A percentile compares a stretch with the other conserved stretches of the same genome.
phyloP scores from a whole-genome alignment of 192 early-diverging fungal genomes.

The Backusella westeae region DNA sequence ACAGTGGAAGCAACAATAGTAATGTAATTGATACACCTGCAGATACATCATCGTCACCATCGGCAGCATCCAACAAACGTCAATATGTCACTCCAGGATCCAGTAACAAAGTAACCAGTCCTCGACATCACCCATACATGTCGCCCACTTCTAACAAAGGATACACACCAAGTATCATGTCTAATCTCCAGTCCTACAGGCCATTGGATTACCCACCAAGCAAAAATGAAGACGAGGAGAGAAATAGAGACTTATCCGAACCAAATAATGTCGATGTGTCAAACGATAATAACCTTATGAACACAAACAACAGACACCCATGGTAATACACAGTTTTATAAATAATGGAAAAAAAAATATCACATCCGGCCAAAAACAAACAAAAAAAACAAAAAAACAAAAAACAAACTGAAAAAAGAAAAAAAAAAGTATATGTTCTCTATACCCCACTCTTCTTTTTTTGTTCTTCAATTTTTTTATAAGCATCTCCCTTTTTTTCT shows the following conservation, averaged over 20 bases:
- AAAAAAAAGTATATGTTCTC: conserved; percentile 3
- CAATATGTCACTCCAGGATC: not conserved
- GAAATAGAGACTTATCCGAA: not conserved
- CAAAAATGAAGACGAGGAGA: not conserved
- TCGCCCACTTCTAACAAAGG: conserved; percentile 2
- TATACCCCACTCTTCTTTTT: conserved; percentile 2
- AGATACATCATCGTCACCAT: not conserved
- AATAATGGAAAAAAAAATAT: not conserved
- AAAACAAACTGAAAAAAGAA: not conserved
- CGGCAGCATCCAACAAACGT: not conserved
- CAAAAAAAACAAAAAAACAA: conserved; percentile 5
- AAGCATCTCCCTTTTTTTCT: conserved; percentile 4
- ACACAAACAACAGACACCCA: conserved; percentile 1
- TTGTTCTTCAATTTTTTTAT: not conserved
- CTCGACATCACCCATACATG: conserved; percentile 15
- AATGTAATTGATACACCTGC: not conserved
- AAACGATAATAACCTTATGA: conserved; percentile 2
- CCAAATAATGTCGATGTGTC: conserved; percentile 1
- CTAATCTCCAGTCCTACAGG: conserved; percentile 7
- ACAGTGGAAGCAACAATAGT: not conserved
- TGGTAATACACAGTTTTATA: conserved; percentile 5
- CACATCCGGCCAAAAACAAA: not conserved
- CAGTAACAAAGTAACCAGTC: not conserved
- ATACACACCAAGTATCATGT: conserved; percentile 14
- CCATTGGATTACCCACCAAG: not conserved